Evolutionary conservation across 1,284 basidiomycete species (phyloP), one percentile per base, ranked within the genome.

Genomic region (Pterula multifida): DNA sequence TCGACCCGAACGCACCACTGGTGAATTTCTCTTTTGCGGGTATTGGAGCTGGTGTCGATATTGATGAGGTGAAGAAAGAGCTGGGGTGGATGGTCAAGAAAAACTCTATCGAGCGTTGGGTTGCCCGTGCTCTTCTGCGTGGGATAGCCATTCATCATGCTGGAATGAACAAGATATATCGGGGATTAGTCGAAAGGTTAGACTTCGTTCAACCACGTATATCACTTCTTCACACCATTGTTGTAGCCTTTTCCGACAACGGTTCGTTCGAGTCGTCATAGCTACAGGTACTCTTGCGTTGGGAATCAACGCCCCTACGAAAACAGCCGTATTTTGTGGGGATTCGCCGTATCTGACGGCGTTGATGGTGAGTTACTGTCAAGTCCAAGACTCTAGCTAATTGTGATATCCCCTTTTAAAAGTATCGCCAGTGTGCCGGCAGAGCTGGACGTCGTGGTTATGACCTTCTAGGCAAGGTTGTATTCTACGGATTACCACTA

Each of bases 361-460:
- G 0, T 68, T 85, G 12, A 78, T 75, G 72, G 78, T 78, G 55
- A 21, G 68, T 17, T 52, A 22, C 13, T 9, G 45, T 39, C 12
- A 46, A 15, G 19, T 6, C 6, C 9, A 26, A 45, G 48, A 6
- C 6, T 45, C 21, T 23, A n/a, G 45, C 23, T 1, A 3, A n/a
- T 39, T 52, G 49, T 47, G 46, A 28, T 54, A 49, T 44, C 52
- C 13, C 3, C 22, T 15, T 2, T 0, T 3, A 50, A 17, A 48
- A 81, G 78, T 85, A 79, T 58, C 76, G 81, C 15, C 82, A 86
- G 69, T 83, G 81, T 53, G 73, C 80, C 39, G 83, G 81, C 49
- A 68, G 78, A 57, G 81, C 82, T 26, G 81, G 81, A 53, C 74
- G 82, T 47, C 72, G 82, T 59, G 82, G 83, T 2, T 85, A 71